Percentiles rank a stretch among this genome's conserved stretches.
Conservation (phyloP, 2,329 filamentous ascomycete genomes). For the Neoascochyta sp. region DNA sequence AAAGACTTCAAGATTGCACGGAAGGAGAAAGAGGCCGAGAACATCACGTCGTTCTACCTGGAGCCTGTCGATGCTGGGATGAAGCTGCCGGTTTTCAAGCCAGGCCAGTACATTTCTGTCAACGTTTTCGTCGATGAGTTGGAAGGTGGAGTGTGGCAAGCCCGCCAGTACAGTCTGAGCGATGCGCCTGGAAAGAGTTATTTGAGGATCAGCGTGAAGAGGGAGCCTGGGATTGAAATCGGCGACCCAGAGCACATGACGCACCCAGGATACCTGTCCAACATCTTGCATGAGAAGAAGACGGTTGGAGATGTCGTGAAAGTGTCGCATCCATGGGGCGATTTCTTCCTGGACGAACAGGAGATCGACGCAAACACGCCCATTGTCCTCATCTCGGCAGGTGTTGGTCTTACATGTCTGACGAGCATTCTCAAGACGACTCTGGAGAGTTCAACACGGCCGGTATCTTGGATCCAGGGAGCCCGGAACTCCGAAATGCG, state of each 20-base stretch:
- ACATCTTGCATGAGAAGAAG: constrained; percentile 62
- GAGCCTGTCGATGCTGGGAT: constrained; percentile 58
- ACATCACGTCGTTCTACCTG: constrained; percentile 69
- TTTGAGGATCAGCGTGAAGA: constrained; percentile 70
- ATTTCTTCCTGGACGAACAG: constrained; percentile 58
- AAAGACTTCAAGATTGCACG: constrained; percentile 62
- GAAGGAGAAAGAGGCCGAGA: constrained; percentile 63
- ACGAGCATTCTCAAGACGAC: constrained; percentile 60
- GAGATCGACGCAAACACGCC: constrained; percentile 46
- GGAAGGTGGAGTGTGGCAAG: constrained; percentile 55
- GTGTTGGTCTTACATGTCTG: constrained; percentile 66
- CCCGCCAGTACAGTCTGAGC: constrained; percentile 69
- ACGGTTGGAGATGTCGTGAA: constrained; percentile 60
- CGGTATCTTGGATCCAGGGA: constrained; percentile 62
- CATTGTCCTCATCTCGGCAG: constrained; percentile 63
- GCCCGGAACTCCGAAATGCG: constrained; percentile 50
- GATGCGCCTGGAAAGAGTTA: constrained; percentile 59
- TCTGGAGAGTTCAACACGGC: constrained; percentile 36
- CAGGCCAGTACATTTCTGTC: constrained; percentile 70
- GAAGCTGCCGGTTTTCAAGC: constrained; percentile 60
- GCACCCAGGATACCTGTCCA: constrained; percentile 65
- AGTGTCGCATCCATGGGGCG: constrained; percentile 61
- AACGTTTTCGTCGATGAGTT: constrained; percentile 53
- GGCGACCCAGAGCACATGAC: constrained; percentile 46
- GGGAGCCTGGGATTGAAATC: constrained; percentile 54